A percentile compares a stretch with the other conserved stretches of the same genome.
phyloP scores from a whole-genome alignment of 306 rosid species.

The Cyamopsis tetragonoloba region DNA sequence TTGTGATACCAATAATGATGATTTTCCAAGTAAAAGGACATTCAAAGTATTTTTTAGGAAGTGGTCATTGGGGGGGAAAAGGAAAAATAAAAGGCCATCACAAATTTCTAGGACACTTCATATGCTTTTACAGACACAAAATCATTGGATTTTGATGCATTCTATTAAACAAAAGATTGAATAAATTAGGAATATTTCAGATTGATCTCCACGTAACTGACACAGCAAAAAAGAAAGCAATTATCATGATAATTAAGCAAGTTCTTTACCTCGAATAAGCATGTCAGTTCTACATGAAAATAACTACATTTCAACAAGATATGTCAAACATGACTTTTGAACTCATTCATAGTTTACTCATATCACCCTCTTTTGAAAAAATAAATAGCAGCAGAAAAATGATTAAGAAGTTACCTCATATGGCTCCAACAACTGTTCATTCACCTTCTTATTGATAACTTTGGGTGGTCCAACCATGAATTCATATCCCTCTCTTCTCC shows the following conservation, averaged over 20 bases:
- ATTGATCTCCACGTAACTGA: neutral
- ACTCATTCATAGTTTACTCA: neutral
- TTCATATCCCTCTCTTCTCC: conserved; percentile 99
- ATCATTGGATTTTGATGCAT: neutral
- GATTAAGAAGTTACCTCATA: conserved; percentile 64
- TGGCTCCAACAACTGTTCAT: conserved; percentile 76
- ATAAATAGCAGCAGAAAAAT: neutral
- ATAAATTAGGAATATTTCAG: neutral
- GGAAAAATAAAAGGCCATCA: neutral
- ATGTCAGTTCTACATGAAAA: neutral
- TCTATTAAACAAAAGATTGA: neutral
- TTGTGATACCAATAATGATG: neutral
- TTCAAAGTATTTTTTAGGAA: neutral
- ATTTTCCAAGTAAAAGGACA: neutral
- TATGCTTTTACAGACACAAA: conserved; percentile 8
- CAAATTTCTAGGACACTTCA: conserved; percentile 11
- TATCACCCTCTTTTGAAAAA: neutral
- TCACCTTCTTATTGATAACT: conserved; percentile 81
- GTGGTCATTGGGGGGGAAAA: neutral
- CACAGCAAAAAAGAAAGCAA: neutral
- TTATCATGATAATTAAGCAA: conserved; percentile 4
- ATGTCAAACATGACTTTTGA: neutral
- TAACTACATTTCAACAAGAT: neutral
- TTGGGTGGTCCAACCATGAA: conserved; percentile 99
- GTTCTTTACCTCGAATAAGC: neutral